A percentile compares a stretch with the other conserved stretches of the same genome.
Evolutionary conservation across 139 green algal genomes (phyloP).

Genomic region (Trebouxia sp.): DNA sequence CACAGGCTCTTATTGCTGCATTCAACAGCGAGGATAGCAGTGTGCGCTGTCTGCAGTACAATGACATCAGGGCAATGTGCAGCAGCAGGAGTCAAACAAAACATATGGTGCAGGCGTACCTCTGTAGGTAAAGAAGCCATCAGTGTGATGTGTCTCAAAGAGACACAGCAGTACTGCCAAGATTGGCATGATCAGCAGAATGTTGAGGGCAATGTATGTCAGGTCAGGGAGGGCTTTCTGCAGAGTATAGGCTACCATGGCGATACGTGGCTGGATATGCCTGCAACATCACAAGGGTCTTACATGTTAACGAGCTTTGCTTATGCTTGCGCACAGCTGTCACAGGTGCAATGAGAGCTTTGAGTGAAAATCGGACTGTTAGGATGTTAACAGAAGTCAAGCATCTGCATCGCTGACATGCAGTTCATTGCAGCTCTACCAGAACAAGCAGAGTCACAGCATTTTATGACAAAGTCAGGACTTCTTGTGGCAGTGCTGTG

Average conservation of each 20-base stretch:
- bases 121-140: conserved; percentile 13
- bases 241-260: not conserved
- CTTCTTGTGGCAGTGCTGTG: too few relatives aligned
- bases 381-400: too few relatives aligned
- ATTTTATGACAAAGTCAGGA: too few relatives aligned
- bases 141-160: conserved; percentile 1
- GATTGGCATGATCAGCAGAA: not conserved
- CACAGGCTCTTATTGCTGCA: too few relatives aligned
- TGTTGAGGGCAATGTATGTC: not conserved
- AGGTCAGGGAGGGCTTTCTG: conserved; percentile 19
- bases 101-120: not conserved
- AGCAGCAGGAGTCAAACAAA: not conserved
- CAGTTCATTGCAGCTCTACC: not conserved
- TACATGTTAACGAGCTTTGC: too few relatives aligned
- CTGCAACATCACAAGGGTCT: not conserved
- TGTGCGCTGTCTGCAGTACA: too few relatives aligned
- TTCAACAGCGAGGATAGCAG: too few relatives aligned
- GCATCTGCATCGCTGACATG: not conserved
- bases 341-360: too few relatives aligned
- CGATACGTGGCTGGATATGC: conserved; percentile 14
- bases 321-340: too few relatives aligned
- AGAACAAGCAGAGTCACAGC: too few relatives aligned
- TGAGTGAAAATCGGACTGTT: too few relatives aligned
- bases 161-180: conserved; percentile 10
- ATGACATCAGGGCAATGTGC: too few relatives aligned